Conservation (phyloP, 2,329 filamentous ascomycete genomes). For the Trichoderma sp. region DNA sequence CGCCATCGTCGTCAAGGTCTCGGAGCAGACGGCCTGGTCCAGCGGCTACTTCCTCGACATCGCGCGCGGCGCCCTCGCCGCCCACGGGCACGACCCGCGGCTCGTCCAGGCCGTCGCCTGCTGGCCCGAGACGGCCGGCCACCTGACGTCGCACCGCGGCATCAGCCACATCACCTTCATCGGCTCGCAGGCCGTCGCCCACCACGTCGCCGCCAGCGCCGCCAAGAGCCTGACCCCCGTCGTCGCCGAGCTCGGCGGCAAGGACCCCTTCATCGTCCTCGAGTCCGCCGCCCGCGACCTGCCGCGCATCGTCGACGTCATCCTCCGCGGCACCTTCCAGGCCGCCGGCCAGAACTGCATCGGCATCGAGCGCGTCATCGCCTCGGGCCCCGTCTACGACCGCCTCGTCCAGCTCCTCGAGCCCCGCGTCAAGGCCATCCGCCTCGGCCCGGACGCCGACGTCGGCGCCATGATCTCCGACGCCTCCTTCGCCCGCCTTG, state of each 20-base stretch:
- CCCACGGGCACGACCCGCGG: slow-evolving; percentile 79
- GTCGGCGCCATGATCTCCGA: slow-evolving; percentile 89
- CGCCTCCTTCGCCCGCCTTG: slow-evolving; percentile 72
- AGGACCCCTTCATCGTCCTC: slow-evolving; percentile 87
- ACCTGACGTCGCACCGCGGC: slow-evolving; percentile 80
- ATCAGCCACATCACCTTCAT: slow-evolving; percentile 96
- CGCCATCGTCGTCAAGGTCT: slow-evolving; percentile 88
- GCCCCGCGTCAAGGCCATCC: slow-evolving; percentile 72
- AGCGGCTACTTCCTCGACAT: slow-evolving; percentile 79
- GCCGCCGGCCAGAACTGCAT: slow-evolving; percentile 97
- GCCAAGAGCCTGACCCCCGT: slow-evolving; percentile 85
- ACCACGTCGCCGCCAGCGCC: slow-evolving; percentile 83
- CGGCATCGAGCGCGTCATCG: slow-evolving; percentile 91
- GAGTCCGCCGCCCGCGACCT: slow-evolving; percentile 72
- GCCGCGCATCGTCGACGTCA: slow-evolving; percentile 72
- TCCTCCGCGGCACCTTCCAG: slow-evolving; percentile 93
- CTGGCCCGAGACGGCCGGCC: slow-evolving; percentile 79
- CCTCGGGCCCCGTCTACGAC: slow-evolving; percentile 74
- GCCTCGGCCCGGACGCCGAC: slow-evolving; percentile 76
- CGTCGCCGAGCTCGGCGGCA: slow-evolving; percentile 89
- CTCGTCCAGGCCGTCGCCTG: slow-evolving; percentile 85
- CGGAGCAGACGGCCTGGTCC: slow-evolving; percentile 95
- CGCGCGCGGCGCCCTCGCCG: slow-evolving; percentile 74
- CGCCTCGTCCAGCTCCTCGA: slow-evolving; percentile 69
- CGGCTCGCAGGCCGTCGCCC: slow-evolving; percentile 82